phyloP scores from a whole-genome alignment of 805 yeast species.

The Maudiozyma barnettii region DNA sequence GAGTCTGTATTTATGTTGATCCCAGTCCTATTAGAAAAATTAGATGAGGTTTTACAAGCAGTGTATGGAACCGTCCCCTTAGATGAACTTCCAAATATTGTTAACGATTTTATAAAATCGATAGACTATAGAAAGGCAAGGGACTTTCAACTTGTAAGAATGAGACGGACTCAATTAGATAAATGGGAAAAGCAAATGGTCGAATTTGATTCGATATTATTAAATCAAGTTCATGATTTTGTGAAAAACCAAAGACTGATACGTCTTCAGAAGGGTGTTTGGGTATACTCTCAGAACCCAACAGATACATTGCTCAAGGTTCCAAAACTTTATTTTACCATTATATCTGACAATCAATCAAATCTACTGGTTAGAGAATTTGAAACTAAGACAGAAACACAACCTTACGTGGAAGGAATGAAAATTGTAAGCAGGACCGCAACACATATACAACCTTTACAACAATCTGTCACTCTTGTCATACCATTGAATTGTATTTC shows the following conservation, averaged over 20 bases:
- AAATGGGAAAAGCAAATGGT: slow-evolving; percentile 40
- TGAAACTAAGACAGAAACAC: slow-evolving; percentile 34
- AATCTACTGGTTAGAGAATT: slow-evolving; percentile 53
- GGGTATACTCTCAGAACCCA: slow-evolving; percentile 66
- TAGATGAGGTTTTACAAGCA: slow-evolving; percentile 8
- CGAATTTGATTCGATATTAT: slow-evolving; percentile 41
- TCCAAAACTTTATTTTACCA: slow-evolving; percentile 43
- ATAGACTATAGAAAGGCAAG: slow-evolving; percentile 43
- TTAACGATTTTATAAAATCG: slow-evolving; percentile 35
- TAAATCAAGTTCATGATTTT: slow-evolving; percentile 54
- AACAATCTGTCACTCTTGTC: slow-evolving; percentile 23
- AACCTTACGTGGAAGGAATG: slow-evolving; percentile 54
- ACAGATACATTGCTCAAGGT: slow-evolving; percentile 17
- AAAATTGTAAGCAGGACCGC: slow-evolving; percentile 20
- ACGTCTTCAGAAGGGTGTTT: slow-evolving; percentile 64
- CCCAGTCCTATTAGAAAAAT: slow-evolving; percentile 31
- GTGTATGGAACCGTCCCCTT: slow-evolving; percentile 7
- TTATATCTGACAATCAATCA: slow-evolving; percentile 59
- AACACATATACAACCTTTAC: not conserved
- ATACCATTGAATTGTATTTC: slow-evolving; percentile 45
- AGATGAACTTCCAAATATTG: slow-evolving; percentile 32
- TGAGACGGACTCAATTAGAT: slow-evolving; percentile 30
- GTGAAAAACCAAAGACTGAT: slow-evolving; percentile 68
- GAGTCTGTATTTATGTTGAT: slow-evolving; percentile 41
- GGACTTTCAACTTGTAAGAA: slow-evolving; percentile 39